Conservation (phyloP, 495 filamentous ascomycete species). For the Penicillium ochrochloron region DNA sequence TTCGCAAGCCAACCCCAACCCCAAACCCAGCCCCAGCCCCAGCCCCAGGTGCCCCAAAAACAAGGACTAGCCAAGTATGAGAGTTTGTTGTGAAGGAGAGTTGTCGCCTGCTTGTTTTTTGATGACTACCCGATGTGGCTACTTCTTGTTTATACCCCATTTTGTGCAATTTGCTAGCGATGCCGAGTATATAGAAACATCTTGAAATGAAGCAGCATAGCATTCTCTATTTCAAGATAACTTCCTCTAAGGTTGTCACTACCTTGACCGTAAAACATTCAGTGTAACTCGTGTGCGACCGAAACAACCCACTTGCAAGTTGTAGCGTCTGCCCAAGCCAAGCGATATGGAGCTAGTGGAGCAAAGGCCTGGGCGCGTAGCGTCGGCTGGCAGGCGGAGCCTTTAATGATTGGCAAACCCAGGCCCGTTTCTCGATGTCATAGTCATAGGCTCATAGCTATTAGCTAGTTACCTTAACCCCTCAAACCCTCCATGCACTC, state of each 20-base stretch:
- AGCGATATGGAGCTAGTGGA: background rate
- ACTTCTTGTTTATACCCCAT: constrained; percentile 18
- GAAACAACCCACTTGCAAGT: background rate
- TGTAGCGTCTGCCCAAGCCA: background rate
- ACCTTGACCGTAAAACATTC: background rate
- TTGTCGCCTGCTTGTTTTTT: background rate
- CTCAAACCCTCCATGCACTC: constrained; percentile 29
- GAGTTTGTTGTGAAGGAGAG: constrained; percentile 65
- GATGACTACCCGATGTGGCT: constrained; percentile 11
- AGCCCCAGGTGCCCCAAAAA: constrained; percentile 43
- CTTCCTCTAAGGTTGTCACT: background rate
- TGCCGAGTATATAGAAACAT: constrained; percentile 10
- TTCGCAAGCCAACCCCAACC: constrained; percentile 27
- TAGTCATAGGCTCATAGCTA: constrained; percentile 14
- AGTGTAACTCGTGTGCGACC: background rate
- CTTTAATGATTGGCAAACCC: constrained; percentile 12
- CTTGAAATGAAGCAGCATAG: constrained; percentile 5
- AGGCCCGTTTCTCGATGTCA: constrained; percentile 26
- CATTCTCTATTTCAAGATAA: background rate
- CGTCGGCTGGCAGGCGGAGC: constrained; percentile 6
- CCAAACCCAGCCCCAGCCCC: constrained; percentile 18
- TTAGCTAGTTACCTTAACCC: constrained; percentile 1
- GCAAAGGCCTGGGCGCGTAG: background rate
- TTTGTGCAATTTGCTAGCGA: constrained; percentile 9
- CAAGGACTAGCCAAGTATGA: constrained; percentile 80